Evolutionary conservation across 1,284 basidiomycete species (phyloP), one percentile per base, ranked within the genome.

Genomic region (Leucoagaricus sp.): DNA sequence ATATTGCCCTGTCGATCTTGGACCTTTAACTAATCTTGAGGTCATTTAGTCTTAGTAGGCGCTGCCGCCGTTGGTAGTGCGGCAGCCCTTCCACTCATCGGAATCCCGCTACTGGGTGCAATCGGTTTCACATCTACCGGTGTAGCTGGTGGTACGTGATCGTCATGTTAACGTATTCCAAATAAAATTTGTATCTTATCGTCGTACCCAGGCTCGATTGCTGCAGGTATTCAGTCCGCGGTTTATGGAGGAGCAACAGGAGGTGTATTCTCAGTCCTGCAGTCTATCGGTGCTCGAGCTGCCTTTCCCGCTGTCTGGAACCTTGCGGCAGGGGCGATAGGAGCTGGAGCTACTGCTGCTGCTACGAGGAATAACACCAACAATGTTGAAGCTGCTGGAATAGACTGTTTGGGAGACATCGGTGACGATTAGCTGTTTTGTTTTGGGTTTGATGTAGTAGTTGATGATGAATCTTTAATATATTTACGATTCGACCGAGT

Each of bases 291-390:
- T 8, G 58, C 58, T 13, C 28, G n/a, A 4, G 28, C 41, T 4
- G 55, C 40, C 10, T 36, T 49, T 34, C 54, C 54, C 4, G 46
- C 17, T 12, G 42, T 17, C 17, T 13, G 12, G 2, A 29, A 52
- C 4, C 17, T 42, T 28, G 38, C 29, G 10, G 50, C 50, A 13
- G 50, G 45, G 69, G 73, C 44, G 13, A 12, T 41, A 29, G 52
- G 31, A 19, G 52, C 21, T 12, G 33, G 31, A 12, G 42, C 41
- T 6, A 44, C 42, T 0, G 42, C 17, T 34, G 21, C 23, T 8
- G 23, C 15, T 5, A 33, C 8, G n/a, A 6, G 4, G 9, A 8
- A 8, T 17, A 17, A 17, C 21, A 4, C 15, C 4, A 8, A 3
- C 3, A 8, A 40, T 40, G 31, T 6, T 6, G 31, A 33, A 7